Conservation (phyloP, 768 basidiomycete genomes). For the Aureoboletus auriporus region DNA sequence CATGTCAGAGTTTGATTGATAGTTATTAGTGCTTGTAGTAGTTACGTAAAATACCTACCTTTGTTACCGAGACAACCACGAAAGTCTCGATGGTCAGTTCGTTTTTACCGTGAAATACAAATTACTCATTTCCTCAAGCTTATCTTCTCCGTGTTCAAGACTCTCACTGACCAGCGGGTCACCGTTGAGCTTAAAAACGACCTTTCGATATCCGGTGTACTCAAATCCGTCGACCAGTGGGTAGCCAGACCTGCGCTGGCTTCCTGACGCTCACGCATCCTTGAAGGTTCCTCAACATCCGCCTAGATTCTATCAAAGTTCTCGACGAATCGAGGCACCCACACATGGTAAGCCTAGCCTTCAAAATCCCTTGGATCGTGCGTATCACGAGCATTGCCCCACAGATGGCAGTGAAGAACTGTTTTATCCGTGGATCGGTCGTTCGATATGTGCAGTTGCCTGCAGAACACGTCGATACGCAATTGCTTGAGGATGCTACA, state of each 20-base stretch:
- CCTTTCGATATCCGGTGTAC: constrained; percentile 88
- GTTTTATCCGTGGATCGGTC: constrained; percentile 97
- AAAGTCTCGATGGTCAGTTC: constrained; percentile 24
- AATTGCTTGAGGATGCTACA: constrained; percentile 93
- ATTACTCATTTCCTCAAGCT: constrained; percentile 42
- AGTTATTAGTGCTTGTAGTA: not conserved
- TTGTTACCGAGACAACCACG: not conserved
- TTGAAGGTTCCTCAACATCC: constrained; percentile 87
- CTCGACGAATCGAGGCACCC: constrained; percentile 91
- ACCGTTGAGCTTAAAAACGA: constrained; percentile 99
- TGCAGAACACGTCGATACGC: constrained; percentile 90
- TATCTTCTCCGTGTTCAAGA: constrained; percentile 98
- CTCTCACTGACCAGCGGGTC: constrained; percentile 94
- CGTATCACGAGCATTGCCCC: not conserved
- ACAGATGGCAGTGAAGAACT: constrained; percentile 98
- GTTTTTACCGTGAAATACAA: not conserved
- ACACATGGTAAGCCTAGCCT: constrained; percentile 72
- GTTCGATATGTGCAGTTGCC: constrained; percentile 97
- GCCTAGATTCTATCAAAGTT: constrained; percentile 90
- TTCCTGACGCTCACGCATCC: not conserved
- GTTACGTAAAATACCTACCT: too few species aligned
- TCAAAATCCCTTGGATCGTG: not conserved
- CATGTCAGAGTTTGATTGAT: constrained; percentile 33
- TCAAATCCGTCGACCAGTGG: constrained; percentile 98
- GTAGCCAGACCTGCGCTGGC: constrained; percentile 25